A percentile compares a stretch with the other conserved stretches of the same genome.
phyloP scores from a whole-genome alignment of 192 early-diverging fungal genomes.

The Podila epigama region DNA sequence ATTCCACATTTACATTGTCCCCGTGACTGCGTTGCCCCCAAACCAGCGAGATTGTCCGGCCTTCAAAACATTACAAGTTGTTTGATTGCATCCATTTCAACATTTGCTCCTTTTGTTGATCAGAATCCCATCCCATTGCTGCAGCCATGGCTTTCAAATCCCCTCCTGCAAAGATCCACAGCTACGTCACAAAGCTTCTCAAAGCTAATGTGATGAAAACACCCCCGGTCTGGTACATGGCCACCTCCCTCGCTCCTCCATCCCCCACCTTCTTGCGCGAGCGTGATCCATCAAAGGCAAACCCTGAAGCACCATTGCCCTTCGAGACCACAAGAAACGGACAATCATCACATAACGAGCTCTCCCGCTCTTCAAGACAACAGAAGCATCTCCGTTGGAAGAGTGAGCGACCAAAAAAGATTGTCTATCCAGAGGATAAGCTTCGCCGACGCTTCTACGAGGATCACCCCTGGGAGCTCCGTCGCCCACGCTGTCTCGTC shows the following conservation, averaged over 20 bases:
- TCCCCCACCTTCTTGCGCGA: conserved; percentile 62
- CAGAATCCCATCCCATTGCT: not conserved
- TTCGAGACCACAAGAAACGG: conserved; percentile 9
- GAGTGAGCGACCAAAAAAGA: conserved; percentile 68
- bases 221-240: conserved; percentile 62
- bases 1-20: no score
- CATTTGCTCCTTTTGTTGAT: no score
- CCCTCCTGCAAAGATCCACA: conserved; percentile 55
- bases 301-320: not conserved
- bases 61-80: not conserved
- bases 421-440: conserved; percentile 90
- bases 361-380: conserved; percentile 41
- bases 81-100: not conserved
- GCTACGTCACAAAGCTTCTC: conserved; percentile 59
- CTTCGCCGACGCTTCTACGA: conserved; percentile 87
- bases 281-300: conserved; percentile 37
- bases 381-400: conserved; percentile 67
- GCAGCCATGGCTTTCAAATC: conserved; percentile 37
- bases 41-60: not conserved
- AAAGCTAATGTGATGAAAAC: conserved; percentile 60
- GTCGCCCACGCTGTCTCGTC: conserved; percentile 72
- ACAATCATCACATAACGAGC: conserved; percentile 7
- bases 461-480: conserved; percentile 92
- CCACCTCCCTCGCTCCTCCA: conserved; percentile 56
- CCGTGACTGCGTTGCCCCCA: no score